A percentile compares a stretch with the other conserved stretches of the same genome.
phyloP scores from a whole-genome alignment of 495 filamentous ascomycete species.

The Daldinia loculata region DNA sequence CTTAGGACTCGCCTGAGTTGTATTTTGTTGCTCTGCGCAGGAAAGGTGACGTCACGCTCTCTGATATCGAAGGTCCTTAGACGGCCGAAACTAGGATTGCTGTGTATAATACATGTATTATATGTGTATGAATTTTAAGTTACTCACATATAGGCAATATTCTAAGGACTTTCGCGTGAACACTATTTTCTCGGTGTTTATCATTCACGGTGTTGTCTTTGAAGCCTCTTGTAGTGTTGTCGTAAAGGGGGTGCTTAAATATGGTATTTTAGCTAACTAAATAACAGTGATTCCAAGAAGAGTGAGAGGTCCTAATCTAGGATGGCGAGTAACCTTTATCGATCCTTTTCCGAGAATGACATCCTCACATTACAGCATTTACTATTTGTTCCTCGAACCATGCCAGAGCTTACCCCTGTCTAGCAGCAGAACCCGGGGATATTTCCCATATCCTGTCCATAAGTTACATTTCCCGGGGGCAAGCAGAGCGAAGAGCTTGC shows the following conservation, averaged over 20 bases:
- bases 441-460: slow-evolving; percentile 31
- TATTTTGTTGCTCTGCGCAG: slow-evolving; percentile 83
- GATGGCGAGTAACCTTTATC: not conserved
- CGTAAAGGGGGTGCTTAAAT: not conserved
- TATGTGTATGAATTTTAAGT: not conserved
- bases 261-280: not conserved
- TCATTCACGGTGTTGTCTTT: not conserved
- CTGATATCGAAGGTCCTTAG: not conserved
- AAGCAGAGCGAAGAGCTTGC: slow-evolving; percentile 20
- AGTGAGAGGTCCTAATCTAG: not conserved
- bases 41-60: slow-evolving; percentile 54
- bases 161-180: not conserved
- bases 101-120: slow-evolving; percentile 7
- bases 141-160: not conserved
- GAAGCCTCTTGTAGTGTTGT: not conserved
- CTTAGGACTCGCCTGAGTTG: slow-evolving; percentile 86
- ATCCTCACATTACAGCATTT: not conserved
- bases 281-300: not conserved
- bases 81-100: not conserved
- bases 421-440: slow-evolving; percentile 42
- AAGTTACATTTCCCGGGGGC: slow-evolving; percentile 27
- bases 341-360: not conserved
- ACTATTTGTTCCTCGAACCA: not conserved
- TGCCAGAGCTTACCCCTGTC: no score
- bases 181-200: not conserved